Evolutionary conservation across 495 filamentous ascomycete genomes (phyloP).

Genomic region (Neurospora sp.): DNA sequence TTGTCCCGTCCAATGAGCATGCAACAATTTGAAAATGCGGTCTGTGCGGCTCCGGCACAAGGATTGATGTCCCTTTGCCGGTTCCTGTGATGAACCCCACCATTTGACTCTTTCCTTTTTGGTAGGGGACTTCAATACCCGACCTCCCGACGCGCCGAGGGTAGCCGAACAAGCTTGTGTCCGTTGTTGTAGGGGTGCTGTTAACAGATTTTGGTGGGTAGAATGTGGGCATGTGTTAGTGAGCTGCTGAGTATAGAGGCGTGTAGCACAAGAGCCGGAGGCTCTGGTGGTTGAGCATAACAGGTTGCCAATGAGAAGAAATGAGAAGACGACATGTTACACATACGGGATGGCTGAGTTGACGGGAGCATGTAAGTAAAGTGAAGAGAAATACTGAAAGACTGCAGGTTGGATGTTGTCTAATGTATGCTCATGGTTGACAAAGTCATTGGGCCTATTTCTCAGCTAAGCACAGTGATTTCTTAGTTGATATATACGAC

Average conservation of each 20-base stretch:
- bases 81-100: not conserved
- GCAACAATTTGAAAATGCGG: constrained; percentile 18
- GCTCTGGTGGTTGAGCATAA: not conserved
- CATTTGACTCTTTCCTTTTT: not conserved
- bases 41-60: constrained; percentile 9
- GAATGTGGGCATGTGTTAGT: not conserved
- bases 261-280: not conserved
- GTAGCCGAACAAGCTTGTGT: constrained; percentile 5
- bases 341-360: not conserved
- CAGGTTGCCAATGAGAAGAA: not conserved
- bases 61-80: not conserved
- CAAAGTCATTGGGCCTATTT: no score
- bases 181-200: no score
- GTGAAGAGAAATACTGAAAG: no score
- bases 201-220: not conserved
- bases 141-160: not conserved
- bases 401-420: no score
- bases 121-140: not conserved
- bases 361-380: no score
- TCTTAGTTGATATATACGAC: not conserved
- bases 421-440: no score
- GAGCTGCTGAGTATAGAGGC: not conserved
- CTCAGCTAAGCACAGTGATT: no score
- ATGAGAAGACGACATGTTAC: not conserved
- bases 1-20: constrained; percentile 11